Evolutionary conservation across 768 basidiomycete genomes (phyloP), one percentile per base, ranked within the genome.

Genomic region (Collybia sp.): DNA sequence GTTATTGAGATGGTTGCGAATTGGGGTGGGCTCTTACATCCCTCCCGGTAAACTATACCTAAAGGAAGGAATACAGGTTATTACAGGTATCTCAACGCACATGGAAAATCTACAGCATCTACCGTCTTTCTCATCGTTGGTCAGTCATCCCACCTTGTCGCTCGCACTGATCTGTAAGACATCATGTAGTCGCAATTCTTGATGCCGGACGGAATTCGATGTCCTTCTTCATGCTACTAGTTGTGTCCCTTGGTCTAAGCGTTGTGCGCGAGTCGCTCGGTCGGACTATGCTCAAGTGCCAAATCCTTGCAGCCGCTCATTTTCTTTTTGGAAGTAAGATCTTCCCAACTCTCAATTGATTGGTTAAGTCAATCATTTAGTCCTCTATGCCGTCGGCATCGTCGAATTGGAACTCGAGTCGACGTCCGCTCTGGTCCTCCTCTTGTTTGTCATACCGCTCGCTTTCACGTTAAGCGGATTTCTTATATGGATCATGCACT

Each of bases 381-480:
- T 93, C 30, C 65, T 97, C 36, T 99, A 98, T 60, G 88, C 92
- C 6, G 81, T 98, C 43, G 96, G 96, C 15, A 94, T 95, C 34
- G 95, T 96, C 36, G 84, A 93, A 62, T 78, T 99, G 19, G 82
- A 92, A 54, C 73, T 98, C 30, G 93, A 98, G 62, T 88, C 87
- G 16, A 92, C 93, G 0, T 91, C 92, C 6, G 86, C 88, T 0
- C 69, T 95, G 44, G 62, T 91, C 42, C 76, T 96, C 19, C 70
- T 99, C 50, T 60, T 96, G 54, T 93, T 98, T 60, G 88, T 98
- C 51, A 83, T 97, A 49, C 96, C 96, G 5, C 73, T 99, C 41
- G 90, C 95, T 1, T 87, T 98, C 66, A 93, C 93, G 1, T 74
- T 99, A n/a, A 95, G 93, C 47, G 85, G 85, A 1, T 99, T 97